phyloP scores from a whole-genome alignment of 1,284 basidiomycete species.

The Cutaneotrichosporon curvatum region DNA sequence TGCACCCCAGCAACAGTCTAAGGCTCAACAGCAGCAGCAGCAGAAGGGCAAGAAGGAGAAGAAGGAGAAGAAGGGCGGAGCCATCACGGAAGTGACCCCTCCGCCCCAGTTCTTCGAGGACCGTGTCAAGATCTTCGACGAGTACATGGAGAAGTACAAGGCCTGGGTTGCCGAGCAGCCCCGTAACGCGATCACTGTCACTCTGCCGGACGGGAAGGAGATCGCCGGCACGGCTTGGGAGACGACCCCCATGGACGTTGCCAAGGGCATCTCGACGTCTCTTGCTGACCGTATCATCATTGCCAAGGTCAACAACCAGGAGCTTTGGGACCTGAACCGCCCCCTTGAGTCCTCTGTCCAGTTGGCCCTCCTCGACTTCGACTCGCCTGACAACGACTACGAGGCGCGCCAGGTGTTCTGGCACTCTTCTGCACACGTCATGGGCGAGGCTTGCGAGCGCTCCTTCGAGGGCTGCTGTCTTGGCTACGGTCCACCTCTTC shows the following conservation, averaged over 20 bases:
- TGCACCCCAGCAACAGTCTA: slow-evolving; percentile 1
- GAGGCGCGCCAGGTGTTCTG: slow-evolving; percentile 88
- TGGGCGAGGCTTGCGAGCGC: slow-evolving; percentile 95
- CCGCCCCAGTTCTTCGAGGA: slow-evolving; percentile 81
- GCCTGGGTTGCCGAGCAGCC: slow-evolving; percentile 75
- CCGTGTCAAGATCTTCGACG: slow-evolving; percentile 83
- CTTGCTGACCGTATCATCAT: slow-evolving; percentile 87
- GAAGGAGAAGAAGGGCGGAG: slow-evolving; percentile 10
- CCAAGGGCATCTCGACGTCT: slow-evolving; percentile 77
- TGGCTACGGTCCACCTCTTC: slow-evolving; percentile 86
- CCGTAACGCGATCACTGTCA: slow-evolving; percentile 74
- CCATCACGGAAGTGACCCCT: slow-evolving; percentile 60
- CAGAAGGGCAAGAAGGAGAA: slow-evolving; percentile 45
- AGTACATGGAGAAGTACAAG: slow-evolving; percentile 80
- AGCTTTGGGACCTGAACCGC: slow-evolving; percentile 90
- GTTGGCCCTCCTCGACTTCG: slow-evolving; percentile 87
- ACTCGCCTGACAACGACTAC: slow-evolving; percentile 76
- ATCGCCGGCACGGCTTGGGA: slow-evolving; percentile 85
- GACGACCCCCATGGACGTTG: slow-evolving; percentile 90
- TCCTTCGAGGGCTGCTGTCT: slow-evolving; percentile 92
- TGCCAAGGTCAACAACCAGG: slow-evolving; percentile 75
- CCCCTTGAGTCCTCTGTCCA: slow-evolving; percentile 77
- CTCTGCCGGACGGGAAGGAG: slow-evolving; percentile 78
- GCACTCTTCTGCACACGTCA: slow-evolving; percentile 98
- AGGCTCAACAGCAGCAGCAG: slow-evolving; percentile 8